Conservation (phyloP, 1,284 basidiomycete genomes). For the Heterobasidion occidentale region DNA sequence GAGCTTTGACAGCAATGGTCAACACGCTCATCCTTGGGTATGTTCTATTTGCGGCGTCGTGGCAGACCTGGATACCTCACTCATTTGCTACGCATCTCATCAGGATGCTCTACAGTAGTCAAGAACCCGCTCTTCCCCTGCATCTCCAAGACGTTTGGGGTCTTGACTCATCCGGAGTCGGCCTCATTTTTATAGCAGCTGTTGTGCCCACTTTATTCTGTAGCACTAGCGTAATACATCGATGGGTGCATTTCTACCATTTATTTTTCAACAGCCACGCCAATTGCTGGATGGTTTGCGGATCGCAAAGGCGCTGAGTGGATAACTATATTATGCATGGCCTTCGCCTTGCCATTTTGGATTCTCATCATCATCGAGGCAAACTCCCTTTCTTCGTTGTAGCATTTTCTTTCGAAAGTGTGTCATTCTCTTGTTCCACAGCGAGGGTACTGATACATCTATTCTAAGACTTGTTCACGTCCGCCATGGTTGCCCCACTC, state of each 20-base stretch:
- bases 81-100: neutral
- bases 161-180: slow-evolving; percentile 53
- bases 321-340: slow-evolving; percentile 40
- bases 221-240: slow-evolving; percentile 15
- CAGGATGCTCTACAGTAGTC: slow-evolving; percentile 45
- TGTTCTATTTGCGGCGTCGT: neutral
- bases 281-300: slow-evolving; percentile 51
- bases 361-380: slow-evolving; percentile 43
- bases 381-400: slow-evolving; percentile 56
- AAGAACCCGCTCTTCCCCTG: slow-evolving; percentile 63
- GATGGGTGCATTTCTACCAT: neutral
- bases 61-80: neutral
- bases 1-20: neutral
- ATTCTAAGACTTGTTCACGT: slow-evolving; percentile 47
- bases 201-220: slow-evolving; percentile 62
- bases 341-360: slow-evolving; percentile 62
- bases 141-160: slow-evolving; percentile 55
- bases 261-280: slow-evolving; percentile 36
- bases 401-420: slow-evolving; percentile 51
- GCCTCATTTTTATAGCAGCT: slow-evolving; percentile 65
- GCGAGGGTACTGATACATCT: neutral
- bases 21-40: neutral
- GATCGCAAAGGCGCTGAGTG: slow-evolving; percentile 57
- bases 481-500: slow-evolving; percentile 51
- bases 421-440: slow-evolving; percentile 11